Percentiles rank a stretch among this genome's conserved stretches.
Evolutionary conservation across 164 flowering plant genomes (phyloP).

Genomic region (Tetracentron sinense): DNA sequence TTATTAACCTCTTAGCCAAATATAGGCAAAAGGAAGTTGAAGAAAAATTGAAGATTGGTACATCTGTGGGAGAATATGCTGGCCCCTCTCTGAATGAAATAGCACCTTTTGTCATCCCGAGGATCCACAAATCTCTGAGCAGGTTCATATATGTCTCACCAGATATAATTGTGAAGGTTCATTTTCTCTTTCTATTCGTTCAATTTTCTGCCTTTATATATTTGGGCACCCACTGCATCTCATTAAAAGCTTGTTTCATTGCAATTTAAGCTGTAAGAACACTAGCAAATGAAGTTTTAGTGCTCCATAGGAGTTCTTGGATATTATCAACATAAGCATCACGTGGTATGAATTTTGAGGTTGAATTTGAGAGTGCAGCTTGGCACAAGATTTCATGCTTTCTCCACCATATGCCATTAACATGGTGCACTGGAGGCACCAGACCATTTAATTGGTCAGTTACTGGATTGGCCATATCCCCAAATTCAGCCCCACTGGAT

Average conservation of each 20-base stretch:
- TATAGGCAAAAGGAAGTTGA: conserved; percentile 33
- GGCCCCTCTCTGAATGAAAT: conserved; percentile 18
- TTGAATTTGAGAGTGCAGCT: not conserved
- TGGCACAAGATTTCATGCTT: not conserved
- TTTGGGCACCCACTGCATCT: not conserved
- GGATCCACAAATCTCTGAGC: conserved; percentile 11
- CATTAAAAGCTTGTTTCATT: not conserved
- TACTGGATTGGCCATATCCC: not conserved
- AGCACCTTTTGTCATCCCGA: conserved; percentile 34
- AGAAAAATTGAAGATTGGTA: conserved; percentile 16
- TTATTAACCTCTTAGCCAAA: not conserved
- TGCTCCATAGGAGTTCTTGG: not conserved
- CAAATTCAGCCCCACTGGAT: no score
- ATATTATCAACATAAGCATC: not conserved
- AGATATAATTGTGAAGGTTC: conserved; percentile 34
- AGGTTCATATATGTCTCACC: conserved; percentile 34
- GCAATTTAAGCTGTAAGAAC: not conserved
- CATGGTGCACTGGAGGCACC: not conserved
- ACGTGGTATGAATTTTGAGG: not conserved
- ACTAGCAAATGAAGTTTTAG: not conserved
- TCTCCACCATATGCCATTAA: not conserved
- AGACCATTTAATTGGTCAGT: not conserved
- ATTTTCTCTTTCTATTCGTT: conserved; percentile 1
- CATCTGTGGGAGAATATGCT: conserved; percentile 7
- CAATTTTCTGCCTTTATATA: not conserved